phyloP scores from a whole-genome alignment of 176 grass and related monocot species.

The Phoenix roebelenii region DNA sequence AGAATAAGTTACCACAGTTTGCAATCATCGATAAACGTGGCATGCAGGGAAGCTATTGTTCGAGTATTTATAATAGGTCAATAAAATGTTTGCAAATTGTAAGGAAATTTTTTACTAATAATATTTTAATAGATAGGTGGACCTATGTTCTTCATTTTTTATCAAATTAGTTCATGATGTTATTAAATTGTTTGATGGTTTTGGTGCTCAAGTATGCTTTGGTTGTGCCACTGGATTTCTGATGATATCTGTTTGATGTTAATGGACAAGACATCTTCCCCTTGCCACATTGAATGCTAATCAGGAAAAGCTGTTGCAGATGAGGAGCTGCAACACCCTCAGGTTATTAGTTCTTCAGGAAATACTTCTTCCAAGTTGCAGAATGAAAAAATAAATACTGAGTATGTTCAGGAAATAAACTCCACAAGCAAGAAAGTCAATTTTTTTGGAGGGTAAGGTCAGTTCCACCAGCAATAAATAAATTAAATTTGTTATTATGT shows the following conservation, averaged over 20 bases:
- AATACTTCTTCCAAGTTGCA: constrained; percentile 37
- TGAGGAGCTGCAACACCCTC: constrained; percentile 32
- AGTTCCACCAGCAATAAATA: constrained; percentile 28
- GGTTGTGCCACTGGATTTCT: not conserved
- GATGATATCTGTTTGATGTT: not conserved
- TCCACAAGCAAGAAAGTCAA: constrained; percentile 25
- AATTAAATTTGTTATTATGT: too few relatives aligned
- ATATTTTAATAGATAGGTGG: too few relatives aligned
- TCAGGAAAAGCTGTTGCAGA: constrained; percentile 74
- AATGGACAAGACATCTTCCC: not conserved
- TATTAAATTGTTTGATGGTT: not conserved
- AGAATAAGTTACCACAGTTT: constrained; percentile 23
- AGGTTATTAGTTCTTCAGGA: constrained; percentile 35
- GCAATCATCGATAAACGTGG: constrained; percentile 25
- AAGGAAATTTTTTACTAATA: constrained; percentile 2
- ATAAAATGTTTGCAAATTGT: constrained; percentile 22
- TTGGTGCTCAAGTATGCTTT: not conserved
- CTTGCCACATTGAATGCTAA: constrained; percentile 27
- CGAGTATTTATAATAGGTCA: constrained; percentile 10
- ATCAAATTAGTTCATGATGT: not conserved
- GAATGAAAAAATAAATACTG: constrained; percentile 37
- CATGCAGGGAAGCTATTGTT: constrained; percentile 22
- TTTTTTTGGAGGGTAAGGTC: constrained; percentile 83
- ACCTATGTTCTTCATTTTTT: not conserved
- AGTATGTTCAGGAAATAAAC: constrained; percentile 28